Base-by-base conservation (phyloP, 1,284 basidiomycete species). In the Puccinia hordei region DNA sequence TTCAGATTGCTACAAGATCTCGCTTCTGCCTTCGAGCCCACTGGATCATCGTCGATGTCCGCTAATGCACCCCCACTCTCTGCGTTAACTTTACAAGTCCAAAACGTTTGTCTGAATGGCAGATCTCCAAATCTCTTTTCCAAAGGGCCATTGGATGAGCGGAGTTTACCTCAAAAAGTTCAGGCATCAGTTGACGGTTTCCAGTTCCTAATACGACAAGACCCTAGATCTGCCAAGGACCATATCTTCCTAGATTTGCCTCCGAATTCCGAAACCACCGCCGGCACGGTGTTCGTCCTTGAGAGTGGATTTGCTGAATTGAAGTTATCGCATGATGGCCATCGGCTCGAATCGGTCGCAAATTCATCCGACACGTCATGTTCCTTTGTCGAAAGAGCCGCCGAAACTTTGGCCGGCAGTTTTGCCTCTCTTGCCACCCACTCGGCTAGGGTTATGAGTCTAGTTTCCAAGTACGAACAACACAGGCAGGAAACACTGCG, bases 1-100 rank as follows among this genome's bases (percentile, higher is more conserved):
- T 59, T 73, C n/a, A 73, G 72, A 44, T 44, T 73, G 24, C 72
- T 73, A 12, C 72, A 73, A 22, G 72, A 73, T 33, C 44, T 73
- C 38, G 51, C 35, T 44, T 44, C 72, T 59, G 55, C 41, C 15
- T 59, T 73, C 72, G 38, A 55, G 33, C 72, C 72, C 30, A 33
- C 55, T 22, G 51, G 33, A 41, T 38, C n/a, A 27, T 73, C 72
- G 13, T 59, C 72, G 24, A 59, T 17, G 17, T 44, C 53, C 2
- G n/a, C 30, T n/a, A 57, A 27, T 44, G 38, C 53, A 46, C 53
- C 72, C n/a, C 24, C 55, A 38, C 72, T 73, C 35, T 73, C 72
- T 15, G 51, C 72, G n/a, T 59, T 59, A 19, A 59, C 33, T 13
- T 33, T 73, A 15, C 51, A 44, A 13, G 55, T 73, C 17, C 30